Conservation (phyloP, 2,329 filamentous ascomycete genomes). For the Cladosporium austrohemisphaericum region DNA sequence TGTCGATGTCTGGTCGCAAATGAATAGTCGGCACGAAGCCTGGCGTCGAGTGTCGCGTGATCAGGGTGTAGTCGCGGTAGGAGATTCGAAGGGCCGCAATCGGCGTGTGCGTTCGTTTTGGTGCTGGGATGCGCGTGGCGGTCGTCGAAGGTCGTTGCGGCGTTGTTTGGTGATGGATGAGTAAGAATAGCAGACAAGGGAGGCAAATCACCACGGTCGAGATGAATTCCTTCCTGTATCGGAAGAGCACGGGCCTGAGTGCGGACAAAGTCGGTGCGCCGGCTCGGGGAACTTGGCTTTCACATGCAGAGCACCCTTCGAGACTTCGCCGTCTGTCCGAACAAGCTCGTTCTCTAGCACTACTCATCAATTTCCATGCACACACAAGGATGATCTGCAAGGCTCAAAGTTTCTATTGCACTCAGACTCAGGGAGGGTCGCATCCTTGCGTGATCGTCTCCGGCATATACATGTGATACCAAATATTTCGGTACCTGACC, state of each 20-base stretch:
- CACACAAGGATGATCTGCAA: no score
- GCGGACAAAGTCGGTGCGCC: no score
- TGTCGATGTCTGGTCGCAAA: conserved; percentile 8
- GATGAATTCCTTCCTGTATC: no score
- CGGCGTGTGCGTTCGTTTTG: conserved; percentile 4
- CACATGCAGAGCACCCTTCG: background rate
- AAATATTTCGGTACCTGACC: no score
- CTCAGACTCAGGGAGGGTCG: no score
- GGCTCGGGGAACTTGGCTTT: no score
- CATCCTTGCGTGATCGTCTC: no score
- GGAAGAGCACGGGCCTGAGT: no score
- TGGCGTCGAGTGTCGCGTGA: conserved; percentile 12
- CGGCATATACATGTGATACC: no score
- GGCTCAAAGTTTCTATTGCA: no score
- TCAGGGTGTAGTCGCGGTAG: background rate
- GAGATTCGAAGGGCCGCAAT: conserved; percentile 3
- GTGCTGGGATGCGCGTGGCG: conserved; percentile 7
- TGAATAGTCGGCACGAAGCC: conserved; percentile 10
- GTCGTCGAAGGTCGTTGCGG: conserved; percentile 5
- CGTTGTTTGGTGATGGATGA: conserved; percentile 9
- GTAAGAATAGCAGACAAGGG: background rate
- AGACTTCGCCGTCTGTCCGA: background rate
- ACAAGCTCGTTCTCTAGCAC: no score
- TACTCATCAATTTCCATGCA: no score
- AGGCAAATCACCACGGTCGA: background rate